Evolutionary conservation across 768 basidiomycete species (phyloP).

Genomic region (Lactarius akahatsu): DNA sequence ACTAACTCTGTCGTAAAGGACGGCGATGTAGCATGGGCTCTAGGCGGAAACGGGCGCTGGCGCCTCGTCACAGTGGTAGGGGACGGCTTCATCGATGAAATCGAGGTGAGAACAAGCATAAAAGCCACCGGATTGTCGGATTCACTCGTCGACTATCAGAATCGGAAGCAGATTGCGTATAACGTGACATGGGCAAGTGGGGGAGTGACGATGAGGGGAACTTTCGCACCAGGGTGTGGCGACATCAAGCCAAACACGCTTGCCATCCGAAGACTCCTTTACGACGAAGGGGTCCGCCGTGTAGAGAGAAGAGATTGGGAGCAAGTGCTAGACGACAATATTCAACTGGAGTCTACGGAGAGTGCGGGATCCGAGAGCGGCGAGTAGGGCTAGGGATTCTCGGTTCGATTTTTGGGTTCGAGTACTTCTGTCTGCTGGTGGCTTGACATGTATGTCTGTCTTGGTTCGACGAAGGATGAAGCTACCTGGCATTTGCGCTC

Average conservation of each 20-base stretch:
- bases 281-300: constrained; percentile 12
- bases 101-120: constrained; percentile 9
- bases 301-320: constrained; percentile 16
- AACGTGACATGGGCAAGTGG: constrained; percentile 17
- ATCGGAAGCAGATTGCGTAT: constrained; percentile 20
- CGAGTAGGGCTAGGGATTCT: background rate
- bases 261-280: constrained; percentile 16
- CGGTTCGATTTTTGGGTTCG: too few species aligned
- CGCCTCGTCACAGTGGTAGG: constrained; percentile 22
- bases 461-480: background rate
- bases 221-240: constrained; percentile 19
- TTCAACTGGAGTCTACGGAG: background rate
- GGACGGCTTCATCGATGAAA: constrained; percentile 15
- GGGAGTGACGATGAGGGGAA: constrained; percentile 15
- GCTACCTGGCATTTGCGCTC: background rate
- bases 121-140: background rate
- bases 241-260: constrained; percentile 21
- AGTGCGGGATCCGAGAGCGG: background rate
- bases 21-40: constrained; percentile 19
- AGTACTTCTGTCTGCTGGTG: background rate
- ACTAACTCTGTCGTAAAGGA: constrained; percentile 11
- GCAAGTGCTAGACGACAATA: background rate
- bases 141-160: constrained; percentile 1
- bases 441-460: background rate
- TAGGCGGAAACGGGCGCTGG: constrained; percentile 20